phyloP scores from a whole-genome alignment of 2,329 filamentous ascomycete species.

The Paecilomyces sp. region DNA sequence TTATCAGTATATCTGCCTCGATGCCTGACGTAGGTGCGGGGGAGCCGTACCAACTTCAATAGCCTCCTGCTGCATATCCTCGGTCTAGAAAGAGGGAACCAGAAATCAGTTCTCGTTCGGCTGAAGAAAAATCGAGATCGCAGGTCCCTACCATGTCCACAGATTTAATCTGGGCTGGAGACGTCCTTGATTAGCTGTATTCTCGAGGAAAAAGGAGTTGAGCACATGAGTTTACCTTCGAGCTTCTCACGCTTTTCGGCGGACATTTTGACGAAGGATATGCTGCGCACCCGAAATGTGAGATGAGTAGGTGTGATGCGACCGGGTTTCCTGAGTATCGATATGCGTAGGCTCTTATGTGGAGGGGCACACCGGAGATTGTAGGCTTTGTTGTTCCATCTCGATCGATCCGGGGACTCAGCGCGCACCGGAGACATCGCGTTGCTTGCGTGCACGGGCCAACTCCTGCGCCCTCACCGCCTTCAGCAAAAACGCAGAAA shows the following conservation, averaged over 20 bases:
- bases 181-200: slow-evolving; percentile 10
- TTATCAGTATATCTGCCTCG: slow-evolving; percentile 17
- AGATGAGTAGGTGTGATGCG: not conserved
- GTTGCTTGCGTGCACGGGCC: slow-evolving; percentile 14
- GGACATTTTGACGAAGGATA: slow-evolving; percentile 26
- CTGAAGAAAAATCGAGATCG: not conserved
- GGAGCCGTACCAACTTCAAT: slow-evolving; percentile 79
- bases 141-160: slow-evolving; percentile 78
- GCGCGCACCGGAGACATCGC: not conserved
- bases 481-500: slow-evolving; percentile 16
- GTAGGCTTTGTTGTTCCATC: not conserved
- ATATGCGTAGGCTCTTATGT: not conserved
- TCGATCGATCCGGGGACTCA: not conserved
- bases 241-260: slow-evolving; percentile 64
- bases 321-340: not conserved
- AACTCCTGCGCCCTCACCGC: slow-evolving; percentile 23
- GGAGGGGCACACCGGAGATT: not conserved
- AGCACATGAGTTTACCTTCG: slow-evolving; percentile 51
- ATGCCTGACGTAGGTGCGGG: slow-evolving; percentile 1
- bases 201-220: not conserved
- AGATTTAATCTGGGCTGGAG: slow-evolving; percentile 87
- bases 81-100: slow-evolving; percentile 54
- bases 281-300: slow-evolving; percentile 4
- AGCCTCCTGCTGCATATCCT: slow-evolving; percentile 93
- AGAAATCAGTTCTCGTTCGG: not conserved